Evolutionary conservation across 1,284 basidiomycete species (phyloP), one percentile per base, ranked within the genome.

Genomic region (Cryptococcus amylolentus): DNA sequence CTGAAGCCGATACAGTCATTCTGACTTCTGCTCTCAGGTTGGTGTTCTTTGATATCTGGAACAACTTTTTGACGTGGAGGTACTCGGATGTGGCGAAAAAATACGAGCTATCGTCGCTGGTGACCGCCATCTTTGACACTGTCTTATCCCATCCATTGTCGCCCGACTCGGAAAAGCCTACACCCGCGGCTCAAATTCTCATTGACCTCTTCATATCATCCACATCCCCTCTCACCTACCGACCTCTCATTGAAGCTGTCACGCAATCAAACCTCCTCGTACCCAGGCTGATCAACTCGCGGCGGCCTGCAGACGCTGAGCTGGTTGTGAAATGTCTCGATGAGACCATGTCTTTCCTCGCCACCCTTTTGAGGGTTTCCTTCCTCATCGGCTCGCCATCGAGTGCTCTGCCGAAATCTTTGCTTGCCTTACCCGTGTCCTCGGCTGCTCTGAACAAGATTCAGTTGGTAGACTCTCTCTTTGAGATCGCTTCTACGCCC

Each of bases 161-260:
- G 10, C 51, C 54, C 4, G 60, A 62, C 12, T 61, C 56, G 7
- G 41, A 54, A 16, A 46, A 52, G 16, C 62, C 62, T 1, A 65
- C 64, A 6, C 49, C 64, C 2, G 62, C 69, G 0, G 70, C 72
- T 4, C 58, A 61, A 5, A 62, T 62, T 37, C 61, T 71, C 39
- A 58, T 71, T 49, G 65, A 70, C 26, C 57, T 62, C 13, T 71
- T 76, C 58, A 60, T 76, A 57, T 60, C 63, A 5, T 55, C 62
- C 12, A 62, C 69, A 5, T 71, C 72, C 4, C 62, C 64, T 1
- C 55, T 72, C 14, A 71, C 70, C 2, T 76, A 73, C 55, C 65
- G 71, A 52, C 72, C 72, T 1, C 42, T 74, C 10, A 51, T 73
- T 35, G 72, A 76, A 5, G 61, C 68, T 12, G 52, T 76, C 47